Evolutionary conservation across 768 basidiomycete genomes (phyloP).

Genomic region (Rhizopogon vinicolor): DNA sequence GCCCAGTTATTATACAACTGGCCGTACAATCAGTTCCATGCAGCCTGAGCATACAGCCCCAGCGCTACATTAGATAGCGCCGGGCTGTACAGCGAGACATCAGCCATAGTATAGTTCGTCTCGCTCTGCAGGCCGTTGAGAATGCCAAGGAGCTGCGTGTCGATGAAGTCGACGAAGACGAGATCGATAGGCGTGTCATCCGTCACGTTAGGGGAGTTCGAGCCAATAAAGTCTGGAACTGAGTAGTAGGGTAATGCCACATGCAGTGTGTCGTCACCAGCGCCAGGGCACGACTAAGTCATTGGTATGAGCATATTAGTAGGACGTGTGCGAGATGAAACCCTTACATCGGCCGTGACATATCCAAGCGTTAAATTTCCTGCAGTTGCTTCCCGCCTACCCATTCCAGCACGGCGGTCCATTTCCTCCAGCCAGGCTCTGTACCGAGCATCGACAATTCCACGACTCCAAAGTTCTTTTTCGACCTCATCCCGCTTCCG

Average conservation of each 20-base stretch:
- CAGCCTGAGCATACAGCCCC: slow-evolving; percentile 34
- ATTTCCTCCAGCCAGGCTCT: slow-evolving; percentile 56
- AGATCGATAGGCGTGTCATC: slow-evolving; percentile 58
- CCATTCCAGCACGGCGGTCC: slow-evolving; percentile 34
- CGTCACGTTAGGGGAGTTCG: slow-evolving; percentile 45
- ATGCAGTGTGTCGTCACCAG: slow-evolving; percentile 73
- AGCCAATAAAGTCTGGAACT: slow-evolving; percentile 55
- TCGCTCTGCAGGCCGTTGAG: slow-evolving; percentile 52
- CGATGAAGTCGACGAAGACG: slow-evolving; percentile 73
- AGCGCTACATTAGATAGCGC: slow-evolving; percentile 34
- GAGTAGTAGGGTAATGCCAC: slow-evolving; percentile 51
- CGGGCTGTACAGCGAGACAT: slow-evolving; percentile 53
- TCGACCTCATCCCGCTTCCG: slow-evolving; percentile 21
- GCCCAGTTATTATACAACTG: not conserved
- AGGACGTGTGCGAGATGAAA: not conserved
- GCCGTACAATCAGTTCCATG: slow-evolving; percentile 20
- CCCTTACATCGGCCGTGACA: slow-evolving; percentile 63
- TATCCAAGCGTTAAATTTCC: slow-evolving; percentile 64
- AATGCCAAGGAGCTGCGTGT: slow-evolving; percentile 41
- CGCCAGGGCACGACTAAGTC: slow-evolving; percentile 59
- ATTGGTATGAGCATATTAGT: not conserved
- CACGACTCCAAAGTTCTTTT: slow-evolving; percentile 31
- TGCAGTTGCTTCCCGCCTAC: slow-evolving; percentile 32
- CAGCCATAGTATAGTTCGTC: slow-evolving; percentile 44
- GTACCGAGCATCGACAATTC: slow-evolving; percentile 48